These are phyloP conservation scores for Lactuca sativa DNA, from an alignment of 129 eudicot genomes.

Conservation along the genomic window DNA sequence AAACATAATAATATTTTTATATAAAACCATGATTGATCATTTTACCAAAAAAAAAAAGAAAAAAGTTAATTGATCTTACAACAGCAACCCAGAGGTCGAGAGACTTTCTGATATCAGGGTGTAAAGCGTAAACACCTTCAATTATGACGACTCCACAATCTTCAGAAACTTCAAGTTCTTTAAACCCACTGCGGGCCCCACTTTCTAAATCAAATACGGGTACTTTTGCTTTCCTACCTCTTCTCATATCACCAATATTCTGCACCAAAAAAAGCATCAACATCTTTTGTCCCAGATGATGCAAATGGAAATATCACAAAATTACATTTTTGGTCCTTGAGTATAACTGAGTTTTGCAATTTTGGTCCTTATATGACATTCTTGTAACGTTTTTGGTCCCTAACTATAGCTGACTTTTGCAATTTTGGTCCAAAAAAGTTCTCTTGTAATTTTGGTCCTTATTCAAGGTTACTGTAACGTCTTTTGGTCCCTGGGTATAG, in stretches of 20 bases:
- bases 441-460: no score
- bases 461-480: no score
- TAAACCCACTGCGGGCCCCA: slow-evolving; percentile 82
- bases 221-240: slow-evolving; percentile 65
- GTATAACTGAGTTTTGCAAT: not conserved
- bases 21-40: not conserved
- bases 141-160: slow-evolving; percentile 98
- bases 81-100: slow-evolving; percentile 99
- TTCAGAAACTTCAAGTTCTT: slow-evolving; percentile 90
- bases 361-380: not conserved
- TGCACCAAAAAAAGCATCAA: slow-evolving; percentile 23
- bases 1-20: not conserved
- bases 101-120: slow-evolving; percentile 88
- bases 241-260: slow-evolving; percentile 86
- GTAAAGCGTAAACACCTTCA: slow-evolving; percentile 98
- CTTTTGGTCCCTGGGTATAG: no score
- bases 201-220: slow-evolving; percentile 90
- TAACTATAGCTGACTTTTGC: not conserved
- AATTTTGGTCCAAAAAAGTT: no score
- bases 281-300: not conserved
- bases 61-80: no score
- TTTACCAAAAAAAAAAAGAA: not conserved
- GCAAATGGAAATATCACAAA: not conserved
- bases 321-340: not conserved
- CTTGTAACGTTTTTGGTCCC: not conserved